These are phyloP conservation scores for Gelatoporia subvermispora DNA, from an alignment of 768 basidiomycete genomes.

Conservation along the genomic window DNA sequence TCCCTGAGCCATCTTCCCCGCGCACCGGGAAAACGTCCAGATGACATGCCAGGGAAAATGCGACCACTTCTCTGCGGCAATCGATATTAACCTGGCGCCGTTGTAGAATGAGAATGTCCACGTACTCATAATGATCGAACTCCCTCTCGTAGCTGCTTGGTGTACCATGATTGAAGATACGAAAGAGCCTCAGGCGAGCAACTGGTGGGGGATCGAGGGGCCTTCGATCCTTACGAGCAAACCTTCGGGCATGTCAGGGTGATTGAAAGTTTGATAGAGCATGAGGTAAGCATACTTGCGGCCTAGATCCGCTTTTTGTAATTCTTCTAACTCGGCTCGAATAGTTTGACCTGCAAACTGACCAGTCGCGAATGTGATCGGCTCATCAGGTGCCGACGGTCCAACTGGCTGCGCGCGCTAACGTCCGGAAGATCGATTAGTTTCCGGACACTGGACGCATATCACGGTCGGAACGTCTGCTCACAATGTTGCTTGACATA, in stretches of 20 bases:
- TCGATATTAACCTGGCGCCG: no score
- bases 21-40: constrained; percentile 70
- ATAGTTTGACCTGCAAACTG: constrained; percentile 56
- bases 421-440: not conserved
- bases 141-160: not conserved
- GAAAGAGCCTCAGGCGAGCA: constrained; percentile 1
- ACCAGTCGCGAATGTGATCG: constrained; percentile 53
- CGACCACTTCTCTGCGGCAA: not conserved
- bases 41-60: constrained; percentile 62
- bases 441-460: no score
- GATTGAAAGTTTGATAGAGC: constrained; percentile 9
- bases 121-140: not conserved
- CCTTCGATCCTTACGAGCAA: constrained; percentile 10
- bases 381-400: constrained; percentile 33
- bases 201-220: constrained; percentile 12
- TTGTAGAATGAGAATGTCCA: not conserved
- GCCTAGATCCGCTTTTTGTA: constrained; percentile 61
- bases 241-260: not conserved
- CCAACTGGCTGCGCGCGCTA: not conserved
- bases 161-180: not conserved
- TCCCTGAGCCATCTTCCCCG: constrained; percentile 32
- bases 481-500: no score
- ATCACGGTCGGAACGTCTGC: no score
- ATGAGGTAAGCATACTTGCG: constrained; percentile 44
- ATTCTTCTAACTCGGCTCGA: constrained; percentile 49